Conservation (phyloP, 2,329 filamentous ascomycete species). For the Ophiostoma sp. region DNA sequence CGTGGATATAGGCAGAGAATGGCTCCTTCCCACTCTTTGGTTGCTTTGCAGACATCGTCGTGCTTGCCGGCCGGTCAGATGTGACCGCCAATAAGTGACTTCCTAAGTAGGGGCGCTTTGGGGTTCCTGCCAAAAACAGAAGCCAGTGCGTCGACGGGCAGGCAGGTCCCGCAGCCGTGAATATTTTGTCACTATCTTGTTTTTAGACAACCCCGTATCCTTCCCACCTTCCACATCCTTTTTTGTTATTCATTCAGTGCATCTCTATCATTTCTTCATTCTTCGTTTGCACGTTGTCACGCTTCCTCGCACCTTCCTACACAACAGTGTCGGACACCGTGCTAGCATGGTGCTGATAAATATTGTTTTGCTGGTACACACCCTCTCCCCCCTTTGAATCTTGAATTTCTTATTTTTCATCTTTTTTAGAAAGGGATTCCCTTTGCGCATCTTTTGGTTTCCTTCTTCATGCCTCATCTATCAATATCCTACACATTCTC, state of each 20-base stretch:
- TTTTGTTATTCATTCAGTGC: not conserved
- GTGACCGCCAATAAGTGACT: not conserved
- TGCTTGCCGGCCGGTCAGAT: not conserved
- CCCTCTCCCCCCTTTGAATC: not conserved
- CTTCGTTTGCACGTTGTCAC: not conserved
- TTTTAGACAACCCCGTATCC: not conserved
- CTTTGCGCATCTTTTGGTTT: not conserved
- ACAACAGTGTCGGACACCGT: not conserved
- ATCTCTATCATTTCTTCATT: not conserved
- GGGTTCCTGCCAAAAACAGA: not conserved
- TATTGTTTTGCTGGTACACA: not conserved
- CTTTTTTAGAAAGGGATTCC: too few species aligned
- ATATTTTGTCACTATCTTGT: not conserved
- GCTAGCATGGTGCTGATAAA: not conserved
- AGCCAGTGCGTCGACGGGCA: not conserved
- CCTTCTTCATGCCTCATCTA: not conserved
- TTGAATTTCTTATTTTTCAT: not conserved
- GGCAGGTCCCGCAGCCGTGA: not conserved
- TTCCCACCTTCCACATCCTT: not conserved
- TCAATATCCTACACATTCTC: not conserved
- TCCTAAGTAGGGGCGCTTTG: not conserved
- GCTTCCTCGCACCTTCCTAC: not conserved
- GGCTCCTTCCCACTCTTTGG: not conserved
- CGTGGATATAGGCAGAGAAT: not conserved
- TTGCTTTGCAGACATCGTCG: not conserved